These are phyloP conservation scores for Tranzscheliella williamsii DNA, from an alignment of 1,284 basidiomycete species.

Conservation along the genomic window DNA sequence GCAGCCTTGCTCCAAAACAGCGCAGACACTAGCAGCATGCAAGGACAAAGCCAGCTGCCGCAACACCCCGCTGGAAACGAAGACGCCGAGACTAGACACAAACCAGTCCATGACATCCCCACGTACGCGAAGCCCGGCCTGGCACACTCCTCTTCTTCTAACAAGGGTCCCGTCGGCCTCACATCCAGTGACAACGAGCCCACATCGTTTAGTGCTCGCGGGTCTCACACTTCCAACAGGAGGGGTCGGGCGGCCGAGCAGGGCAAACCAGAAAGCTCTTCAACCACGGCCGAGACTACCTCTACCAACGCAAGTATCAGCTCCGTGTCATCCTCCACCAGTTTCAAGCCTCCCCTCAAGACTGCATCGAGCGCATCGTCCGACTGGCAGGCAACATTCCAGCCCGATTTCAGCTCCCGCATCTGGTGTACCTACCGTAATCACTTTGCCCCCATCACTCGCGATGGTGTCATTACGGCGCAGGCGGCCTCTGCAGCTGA, in stretches of 20 bases:
- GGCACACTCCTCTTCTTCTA: background rate
- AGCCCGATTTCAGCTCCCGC: slow-evolving; percentile 43
- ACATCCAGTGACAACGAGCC: background rate
- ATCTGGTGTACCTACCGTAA: slow-evolving; percentile 60
- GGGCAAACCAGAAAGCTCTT: slow-evolving; percentile 23
- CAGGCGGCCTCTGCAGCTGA: slow-evolving; percentile 48
- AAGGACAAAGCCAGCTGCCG: background rate
- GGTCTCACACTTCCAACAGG: no score
- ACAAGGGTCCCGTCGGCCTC: background rate
- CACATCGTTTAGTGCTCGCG: background rate
- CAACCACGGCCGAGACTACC: slow-evolving; percentile 8
- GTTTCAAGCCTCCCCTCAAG: slow-evolving; percentile 3
- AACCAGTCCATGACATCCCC: no score
- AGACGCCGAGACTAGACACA: background rate
- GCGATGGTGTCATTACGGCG: slow-evolving; percentile 54
- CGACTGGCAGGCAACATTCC: slow-evolving; percentile 21
- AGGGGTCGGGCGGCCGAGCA: background rate
- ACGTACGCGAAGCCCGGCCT: background rate
- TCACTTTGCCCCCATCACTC: slow-evolving; percentile 53
- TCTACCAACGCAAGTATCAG: slow-evolving; percentile 7
- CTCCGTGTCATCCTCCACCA: slow-evolving; percentile 28
- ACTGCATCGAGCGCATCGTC: background rate
- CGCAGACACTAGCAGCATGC: background rate
- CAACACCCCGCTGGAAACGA: background rate
- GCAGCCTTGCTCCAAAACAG: background rate